A percentile compares a stretch with the other conserved stretches of the same genome.
These are phyloP conservation scores for Alternaria brassicae DNA, from an alignment of 2,329 filamentous ascomycete genomes.

Conservation along the genomic window DNA sequence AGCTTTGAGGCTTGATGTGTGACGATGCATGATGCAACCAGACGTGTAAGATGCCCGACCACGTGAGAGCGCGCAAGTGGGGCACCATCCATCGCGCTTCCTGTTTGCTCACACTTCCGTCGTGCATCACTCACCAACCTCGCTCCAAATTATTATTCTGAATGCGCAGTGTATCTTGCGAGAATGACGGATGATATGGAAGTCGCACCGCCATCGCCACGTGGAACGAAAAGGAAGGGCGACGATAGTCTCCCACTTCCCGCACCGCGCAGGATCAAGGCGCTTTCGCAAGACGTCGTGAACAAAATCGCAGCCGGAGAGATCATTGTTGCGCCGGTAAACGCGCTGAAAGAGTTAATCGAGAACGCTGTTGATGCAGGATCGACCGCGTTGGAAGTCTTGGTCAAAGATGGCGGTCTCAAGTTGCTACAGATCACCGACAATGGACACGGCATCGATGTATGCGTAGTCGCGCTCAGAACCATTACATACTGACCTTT, in stretches of 20 bases:
- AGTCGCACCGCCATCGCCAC: constrained; percentile 34
- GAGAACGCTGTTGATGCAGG: constrained; percentile 99
- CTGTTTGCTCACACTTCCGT: constrained; percentile 6
- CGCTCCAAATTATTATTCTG: constrained; percentile 6
- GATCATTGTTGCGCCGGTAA: constrained; percentile 96
- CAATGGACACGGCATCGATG: constrained; percentile 94
- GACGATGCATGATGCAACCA: background rate
- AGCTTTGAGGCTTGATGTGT: background rate
- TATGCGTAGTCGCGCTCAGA: constrained; percentile 54
- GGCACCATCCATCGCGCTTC: constrained; percentile 24
- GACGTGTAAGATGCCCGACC: background rate
- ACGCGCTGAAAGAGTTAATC: constrained; percentile 94
- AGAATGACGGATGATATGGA: constrained; percentile 45
- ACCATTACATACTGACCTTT: constrained; percentile 15
- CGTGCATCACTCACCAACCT: constrained; percentile 8
- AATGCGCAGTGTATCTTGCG: background rate
- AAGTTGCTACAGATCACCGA: constrained; percentile 97
- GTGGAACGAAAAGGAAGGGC: constrained; percentile 48
- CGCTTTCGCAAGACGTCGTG: constrained; percentile 88
- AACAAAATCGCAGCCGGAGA: constrained; percentile 99
- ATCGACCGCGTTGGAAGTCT: constrained; percentile 85
- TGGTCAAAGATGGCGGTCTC: constrained; percentile 93
- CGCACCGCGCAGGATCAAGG: constrained; percentile 65
- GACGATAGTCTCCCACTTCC: constrained; percentile 44
- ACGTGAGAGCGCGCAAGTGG: constrained; percentile 33